Percentiles rank a stretch among this genome's conserved stretches.
Conservation (phyloP, 306 rosid genomes). For the Vigna trinervia region DNA sequence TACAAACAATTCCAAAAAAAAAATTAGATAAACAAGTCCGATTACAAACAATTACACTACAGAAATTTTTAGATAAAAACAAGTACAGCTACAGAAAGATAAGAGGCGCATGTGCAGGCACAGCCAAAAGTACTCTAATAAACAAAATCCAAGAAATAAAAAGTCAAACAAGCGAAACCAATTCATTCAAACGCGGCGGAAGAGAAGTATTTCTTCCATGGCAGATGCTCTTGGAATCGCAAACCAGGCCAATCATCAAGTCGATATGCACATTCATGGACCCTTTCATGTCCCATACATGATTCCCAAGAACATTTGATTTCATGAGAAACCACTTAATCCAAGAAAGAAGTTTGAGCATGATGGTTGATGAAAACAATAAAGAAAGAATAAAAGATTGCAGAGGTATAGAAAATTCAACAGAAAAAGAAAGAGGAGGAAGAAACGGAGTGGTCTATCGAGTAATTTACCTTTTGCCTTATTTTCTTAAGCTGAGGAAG, state of each 20-base stretch:
- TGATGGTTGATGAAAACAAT: not conserved
- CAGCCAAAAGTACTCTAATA: not conserved
- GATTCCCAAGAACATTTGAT: not conserved
- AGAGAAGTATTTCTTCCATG: constrained; percentile 31
- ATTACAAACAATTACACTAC: not conserved
- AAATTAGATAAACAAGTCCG: not conserved
- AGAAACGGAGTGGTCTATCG: constrained; percentile 9
- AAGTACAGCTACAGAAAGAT: constrained; percentile 5
- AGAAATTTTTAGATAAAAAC: constrained; percentile 7
- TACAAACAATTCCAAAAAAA: constrained; percentile 5
- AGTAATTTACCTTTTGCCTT: constrained; percentile 42
- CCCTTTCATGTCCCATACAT: not conserved
- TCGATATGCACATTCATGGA: not conserved
- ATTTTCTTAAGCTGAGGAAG: not conserved
- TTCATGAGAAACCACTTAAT: not conserved
- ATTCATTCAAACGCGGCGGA: constrained; percentile 1
- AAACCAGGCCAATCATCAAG: constrained; percentile 11
- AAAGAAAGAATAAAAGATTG: not conserved
- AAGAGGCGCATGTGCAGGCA: constrained; percentile 12
- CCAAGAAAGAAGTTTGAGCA: constrained; percentile 11
- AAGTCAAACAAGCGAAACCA: constrained; percentile 14
- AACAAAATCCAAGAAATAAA: constrained; percentile 1
- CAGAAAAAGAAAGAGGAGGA: not conserved
- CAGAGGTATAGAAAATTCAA: not conserved
- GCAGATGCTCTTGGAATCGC: not conserved